Base-by-base conservation (phyloP, 2,329 filamentous ascomycete genomes). In the Epichloe gansuensis region DNA sequence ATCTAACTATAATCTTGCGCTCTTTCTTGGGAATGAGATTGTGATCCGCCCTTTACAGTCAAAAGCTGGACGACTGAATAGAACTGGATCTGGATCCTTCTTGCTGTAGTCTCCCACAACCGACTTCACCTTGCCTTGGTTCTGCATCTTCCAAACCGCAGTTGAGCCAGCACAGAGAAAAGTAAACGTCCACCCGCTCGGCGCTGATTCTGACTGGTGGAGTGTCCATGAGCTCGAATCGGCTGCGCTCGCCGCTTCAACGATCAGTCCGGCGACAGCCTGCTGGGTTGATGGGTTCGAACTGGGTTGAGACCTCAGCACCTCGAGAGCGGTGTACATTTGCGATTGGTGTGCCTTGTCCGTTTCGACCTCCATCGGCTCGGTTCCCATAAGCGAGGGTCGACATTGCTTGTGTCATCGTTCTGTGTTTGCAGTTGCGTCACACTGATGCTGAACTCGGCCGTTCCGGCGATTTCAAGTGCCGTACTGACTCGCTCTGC, bases 131-230 rank as follows among this genome's bases (percentile, higher is more conserved):
- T 67, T 59, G 21, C 59, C 67, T 60, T 75, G 76, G 5, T 71
- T 66, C 56, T 75, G 72, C 21, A 71, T 71, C 39, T 62, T 68
- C 79, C 79, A 82, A 38, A 70, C 68, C 55, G 73, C 69, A 43
- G 70, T 65, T 2, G 79, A 81, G 55, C 75, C 69, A 53, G 71
- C 75, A 67, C 79, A 82, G 17, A 72, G 63, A 56, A 77, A 81
- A 3, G 69, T 72, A 51, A 81, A 74, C 1, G 67, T 69, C 77
- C 78, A 81, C 5, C 77, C 76, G 45, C 76, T 71, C 0, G 70
- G 56, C 7, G 62, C 67, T 13, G 72, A 67, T 25, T 72, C 70
- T 21, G 76, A 67, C 17, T 74, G 67, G 21, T 73, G 67, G 31
- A 75, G 62, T 2, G 59, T 61, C 78, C 78, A 82, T 0, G 62